A percentile compares a stretch with the other conserved stretches of the same genome.
phyloP scores from a whole-genome alignment of 306 rosid genomes.

The Citrullus colocynthis region DNA sequence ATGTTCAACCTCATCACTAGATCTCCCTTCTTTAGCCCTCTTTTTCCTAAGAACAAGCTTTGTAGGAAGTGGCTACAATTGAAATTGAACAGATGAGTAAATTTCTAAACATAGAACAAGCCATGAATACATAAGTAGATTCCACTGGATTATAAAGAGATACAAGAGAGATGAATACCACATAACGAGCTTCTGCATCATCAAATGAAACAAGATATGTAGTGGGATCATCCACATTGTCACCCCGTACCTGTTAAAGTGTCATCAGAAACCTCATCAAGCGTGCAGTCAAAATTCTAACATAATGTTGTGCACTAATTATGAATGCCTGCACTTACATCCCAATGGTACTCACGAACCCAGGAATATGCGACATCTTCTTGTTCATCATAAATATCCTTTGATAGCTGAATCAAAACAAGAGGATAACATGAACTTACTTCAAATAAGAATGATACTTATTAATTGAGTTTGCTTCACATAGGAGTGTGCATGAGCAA shows the following conservation, averaged over 20 bases:
- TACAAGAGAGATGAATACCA: constrained; percentile 31
- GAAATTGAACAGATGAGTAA: constrained; percentile 3
- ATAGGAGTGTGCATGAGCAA: background rate
- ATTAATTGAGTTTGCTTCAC: background rate
- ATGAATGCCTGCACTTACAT: constrained; percentile 37
- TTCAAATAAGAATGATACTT: background rate
- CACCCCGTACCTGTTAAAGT: constrained; percentile 63
- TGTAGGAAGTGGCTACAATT: constrained; percentile 82
- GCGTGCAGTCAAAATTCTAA: background rate
- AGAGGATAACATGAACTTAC: background rate
- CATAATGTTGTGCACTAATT: background rate
- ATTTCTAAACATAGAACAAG: background rate
- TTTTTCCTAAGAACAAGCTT: constrained; percentile 81
- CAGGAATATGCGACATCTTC: constrained; percentile 75
- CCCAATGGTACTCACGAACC: constrained; percentile 93
- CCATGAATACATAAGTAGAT: background rate
- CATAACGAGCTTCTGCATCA: constrained; percentile 68
- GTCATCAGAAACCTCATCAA: constrained; percentile 4
- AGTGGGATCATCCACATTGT: constrained; percentile 66
- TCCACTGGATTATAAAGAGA: background rate
- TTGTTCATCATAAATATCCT: constrained; percentile 71
- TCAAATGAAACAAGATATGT: constrained; percentile 79
- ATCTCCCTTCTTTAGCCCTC: constrained; percentile 85
- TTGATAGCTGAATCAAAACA: constrained; percentile 52
- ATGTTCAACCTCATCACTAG: constrained; percentile 74